Conservation (phyloP, 441 rosid genomes). For the Erodium trifolium region DNA sequence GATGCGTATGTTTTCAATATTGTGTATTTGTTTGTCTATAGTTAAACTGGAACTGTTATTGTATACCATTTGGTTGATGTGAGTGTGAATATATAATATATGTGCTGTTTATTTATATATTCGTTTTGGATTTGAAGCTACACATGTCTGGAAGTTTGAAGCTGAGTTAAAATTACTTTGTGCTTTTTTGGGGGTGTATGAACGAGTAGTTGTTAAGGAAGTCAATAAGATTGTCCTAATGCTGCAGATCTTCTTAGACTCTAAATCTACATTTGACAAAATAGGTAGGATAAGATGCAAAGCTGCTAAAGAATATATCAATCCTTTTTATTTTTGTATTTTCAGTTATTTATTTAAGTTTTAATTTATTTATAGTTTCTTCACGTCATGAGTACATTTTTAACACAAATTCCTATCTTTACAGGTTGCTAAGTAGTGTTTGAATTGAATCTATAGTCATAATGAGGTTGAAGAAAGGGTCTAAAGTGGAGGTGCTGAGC, state of each 20-base stretch:
- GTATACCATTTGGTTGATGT: not conserved
- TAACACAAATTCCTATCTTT: not conserved
- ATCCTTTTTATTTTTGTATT: too few species aligned
- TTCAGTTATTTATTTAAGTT: not conserved
- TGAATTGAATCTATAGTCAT: constrained; percentile 2
- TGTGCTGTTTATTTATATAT: not conserved
- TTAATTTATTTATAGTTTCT: not conserved
- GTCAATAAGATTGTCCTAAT: too few species aligned
- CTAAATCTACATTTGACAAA: too few species aligned
- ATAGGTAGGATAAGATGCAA: too few species aligned
- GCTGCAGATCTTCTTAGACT: too few species aligned
- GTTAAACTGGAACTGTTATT: not conserved
- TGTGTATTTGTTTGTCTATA: not conserved
- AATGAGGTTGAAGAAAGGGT: constrained; percentile 64
- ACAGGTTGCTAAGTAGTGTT: constrained; percentile 2
- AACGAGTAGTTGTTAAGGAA: too few species aligned
- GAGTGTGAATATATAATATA: not conserved
- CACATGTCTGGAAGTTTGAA: too few species aligned
- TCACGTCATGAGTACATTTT: not conserved
- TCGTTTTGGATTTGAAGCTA: too few species aligned
- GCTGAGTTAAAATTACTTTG: too few species aligned
- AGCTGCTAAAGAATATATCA: too few species aligned
- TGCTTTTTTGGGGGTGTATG: too few species aligned
- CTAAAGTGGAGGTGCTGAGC: constrained; percentile 56
- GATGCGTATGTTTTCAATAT: not conserved